A percentile compares a stretch with the other conserved stretches of the same genome.
These are phyloP conservation scores for Cyclotella cryptica DNA, from an alignment of 108 stramenopile species.

Conservation along the genomic window DNA sequence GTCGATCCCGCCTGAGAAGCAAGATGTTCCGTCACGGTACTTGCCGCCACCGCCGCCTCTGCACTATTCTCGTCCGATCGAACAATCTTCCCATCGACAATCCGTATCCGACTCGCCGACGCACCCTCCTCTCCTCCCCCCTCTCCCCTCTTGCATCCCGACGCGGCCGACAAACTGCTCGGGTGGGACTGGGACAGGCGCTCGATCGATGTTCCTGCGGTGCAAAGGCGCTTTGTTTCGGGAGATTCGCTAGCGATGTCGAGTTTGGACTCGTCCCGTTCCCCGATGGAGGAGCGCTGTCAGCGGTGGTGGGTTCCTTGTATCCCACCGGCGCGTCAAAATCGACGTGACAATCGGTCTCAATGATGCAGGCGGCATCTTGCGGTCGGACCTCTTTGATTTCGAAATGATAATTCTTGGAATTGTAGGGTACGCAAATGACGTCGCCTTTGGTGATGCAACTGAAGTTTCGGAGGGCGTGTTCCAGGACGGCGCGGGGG, in stretches of 20 bases:
- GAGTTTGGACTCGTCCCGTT: constrained; percentile 9
- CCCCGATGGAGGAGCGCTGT: constrained; percentile 30
- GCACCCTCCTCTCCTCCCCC: constrained; percentile 24
- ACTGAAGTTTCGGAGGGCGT: constrained; percentile 93
- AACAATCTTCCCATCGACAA: constrained; percentile 85
- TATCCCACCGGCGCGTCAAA: constrained; percentile 96
- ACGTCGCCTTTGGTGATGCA: constrained; percentile 98
- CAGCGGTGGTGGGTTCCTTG: constrained; percentile 67
- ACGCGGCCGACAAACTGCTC: constrained; percentile 44
- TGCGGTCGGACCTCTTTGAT: constrained; percentile 93
- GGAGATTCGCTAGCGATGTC: constrained; percentile 45
- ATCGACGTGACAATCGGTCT: constrained; percentile 95
- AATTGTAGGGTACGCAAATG: constrained; percentile 97
- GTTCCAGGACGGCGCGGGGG: constrained; percentile 97
- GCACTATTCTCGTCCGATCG: constrained; percentile 60
- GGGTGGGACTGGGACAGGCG: constrained; percentile 77
- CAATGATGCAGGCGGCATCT: constrained; percentile 95
- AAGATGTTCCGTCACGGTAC: constrained; percentile 40
- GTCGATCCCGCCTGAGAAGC: constrained; percentile 81
- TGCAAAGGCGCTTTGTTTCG: constrained; percentile 58
- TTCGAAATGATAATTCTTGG: constrained; percentile 94
- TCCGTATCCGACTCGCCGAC: constrained; percentile 56
- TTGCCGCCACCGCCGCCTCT: background rate
- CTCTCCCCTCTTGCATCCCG: constrained; percentile 36
- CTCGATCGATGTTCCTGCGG: constrained; percentile 53